Percentiles rank a stretch among this genome's conserved stretches.
Evolutionary conservation across 2,329 filamentous ascomycete species (phyloP).

Genomic region (Massarina eburnea): DNA sequence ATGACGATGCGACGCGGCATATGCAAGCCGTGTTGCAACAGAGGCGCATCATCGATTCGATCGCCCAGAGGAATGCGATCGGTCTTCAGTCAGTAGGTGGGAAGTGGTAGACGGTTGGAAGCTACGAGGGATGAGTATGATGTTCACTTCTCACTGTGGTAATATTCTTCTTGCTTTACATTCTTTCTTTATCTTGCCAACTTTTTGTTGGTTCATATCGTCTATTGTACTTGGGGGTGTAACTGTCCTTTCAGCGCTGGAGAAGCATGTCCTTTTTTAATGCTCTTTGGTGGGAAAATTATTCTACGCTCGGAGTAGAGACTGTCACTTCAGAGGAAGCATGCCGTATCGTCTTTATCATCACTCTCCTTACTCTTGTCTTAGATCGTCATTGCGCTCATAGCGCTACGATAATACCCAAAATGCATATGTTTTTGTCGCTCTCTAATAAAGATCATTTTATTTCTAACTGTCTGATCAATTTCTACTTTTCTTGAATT

Average conservation of each 20-base stretch:
- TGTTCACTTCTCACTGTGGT: not conserved
- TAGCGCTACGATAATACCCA: not conserved
- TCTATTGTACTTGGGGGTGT: not conserved
- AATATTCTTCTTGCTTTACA: not conserved
- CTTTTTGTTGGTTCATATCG: not conserved
- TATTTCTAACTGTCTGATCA: not conserved
- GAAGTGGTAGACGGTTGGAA: not conserved
- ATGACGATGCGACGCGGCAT: not conserved
- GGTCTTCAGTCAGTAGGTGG: not conserved
- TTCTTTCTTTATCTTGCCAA: not conserved
- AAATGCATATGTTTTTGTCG: not conserved
- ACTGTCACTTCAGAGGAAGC: not conserved
- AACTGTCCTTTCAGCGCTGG: not conserved
- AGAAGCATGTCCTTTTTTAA: slow-evolving; percentile 1
- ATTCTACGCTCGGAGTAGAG: too few relatives aligned
- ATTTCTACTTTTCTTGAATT: too few relatives aligned
- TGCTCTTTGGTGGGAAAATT: too few relatives aligned
- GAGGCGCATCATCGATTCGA: not conserved
- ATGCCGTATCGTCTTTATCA: not conserved
- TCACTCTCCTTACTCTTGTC: not conserved
- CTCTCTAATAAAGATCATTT: not conserved
- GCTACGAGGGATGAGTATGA: not conserved
- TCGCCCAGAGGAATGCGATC: not conserved
- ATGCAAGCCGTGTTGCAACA: not conserved
- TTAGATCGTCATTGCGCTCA: not conserved